Conservation (phyloP, 2,329 filamentous ascomycete genomes). For the Cladorrhinum sp. region DNA sequence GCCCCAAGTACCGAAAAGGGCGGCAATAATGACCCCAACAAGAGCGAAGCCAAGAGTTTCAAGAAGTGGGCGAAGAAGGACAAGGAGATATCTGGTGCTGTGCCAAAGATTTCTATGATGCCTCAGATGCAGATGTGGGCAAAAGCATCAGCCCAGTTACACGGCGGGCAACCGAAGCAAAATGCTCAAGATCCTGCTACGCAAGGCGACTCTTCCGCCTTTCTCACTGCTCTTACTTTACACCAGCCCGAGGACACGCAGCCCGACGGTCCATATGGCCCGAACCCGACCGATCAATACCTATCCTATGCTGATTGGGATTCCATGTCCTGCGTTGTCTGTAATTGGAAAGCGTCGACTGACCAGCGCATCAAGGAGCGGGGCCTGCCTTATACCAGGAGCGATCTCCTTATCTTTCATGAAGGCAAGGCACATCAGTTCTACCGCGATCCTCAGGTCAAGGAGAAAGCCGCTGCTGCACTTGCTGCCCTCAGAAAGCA, state of each 20-base stretch:
- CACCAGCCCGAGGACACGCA: slow-evolving; percentile 14
- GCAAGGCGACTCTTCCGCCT: background rate
- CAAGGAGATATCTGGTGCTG: slow-evolving; percentile 43
- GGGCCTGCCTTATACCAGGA: slow-evolving; percentile 26
- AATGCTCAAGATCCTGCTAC: slow-evolving; percentile 17
- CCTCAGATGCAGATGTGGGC: slow-evolving; percentile 70
- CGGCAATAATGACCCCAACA: slow-evolving; percentile 34
- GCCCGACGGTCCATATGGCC: slow-evolving; percentile 26
- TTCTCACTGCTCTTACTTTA: background rate
- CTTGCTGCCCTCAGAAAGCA: slow-evolving; percentile 25
- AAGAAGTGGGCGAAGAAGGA: slow-evolving; percentile 54
- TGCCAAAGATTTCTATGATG: slow-evolving; percentile 50
- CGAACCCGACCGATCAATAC: slow-evolving; percentile 36
- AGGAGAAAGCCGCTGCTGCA: slow-evolving; percentile 24
- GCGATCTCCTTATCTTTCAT: slow-evolving; percentile 43
- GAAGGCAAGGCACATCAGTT: slow-evolving; percentile 58
- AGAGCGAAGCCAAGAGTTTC: slow-evolving; percentile 17
- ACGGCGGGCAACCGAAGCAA: slow-evolving; percentile 44
- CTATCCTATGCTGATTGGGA: slow-evolving; percentile 60
- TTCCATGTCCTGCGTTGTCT: slow-evolving; percentile 51
- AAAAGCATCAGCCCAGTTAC: slow-evolving; percentile 65
- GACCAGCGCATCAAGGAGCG: slow-evolving; percentile 33
- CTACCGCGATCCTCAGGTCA: slow-evolving; percentile 32
- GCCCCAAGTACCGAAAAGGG: slow-evolving; percentile 39
- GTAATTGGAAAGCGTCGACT: slow-evolving; percentile 55